Evolutionary conservation across 257 asterid species (phyloP), one percentile per base, ranked within the genome.

Genomic region (Plantago ovata): DNA sequence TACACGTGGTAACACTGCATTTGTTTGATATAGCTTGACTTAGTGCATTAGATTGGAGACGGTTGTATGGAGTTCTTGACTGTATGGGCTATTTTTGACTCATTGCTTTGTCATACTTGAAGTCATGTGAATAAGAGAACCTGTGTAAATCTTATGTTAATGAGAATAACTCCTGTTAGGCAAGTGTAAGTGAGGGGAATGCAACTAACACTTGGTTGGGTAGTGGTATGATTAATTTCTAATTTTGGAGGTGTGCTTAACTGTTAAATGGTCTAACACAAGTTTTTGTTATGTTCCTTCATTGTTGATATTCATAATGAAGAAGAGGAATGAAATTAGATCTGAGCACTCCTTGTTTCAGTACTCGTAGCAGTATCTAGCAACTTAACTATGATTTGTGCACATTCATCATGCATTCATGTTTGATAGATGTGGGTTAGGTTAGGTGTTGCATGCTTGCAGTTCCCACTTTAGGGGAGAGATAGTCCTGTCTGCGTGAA

Each of bases 21-120:
- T 28, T 7, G 1, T 46, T 15, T 11, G 47, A 33, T n/a, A 36
- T 38, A 33, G 13, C 23, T 13, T 4, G 8, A 33, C 24, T 53
- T 18, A 21, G 47, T n/a, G n/a, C 38, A n/a, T 42, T 43, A 53
- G 43, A 1, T 44, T 18, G 43, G 58, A 56, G 24, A 46, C 58
- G 47, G 45, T 36, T 19, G 44, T 16, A 1, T 36, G 3, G 16
- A 7, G 13, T 16, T 14, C 36, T 20, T 46, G 24, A 45, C 16
- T 56, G 15, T 40, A 38, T 42, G 20, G 6, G 41, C 56, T 24
- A 39, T 53, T 19, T 40, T 44, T 10, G 23, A 24, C 13, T 28
- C 62, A 12, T 12, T 19, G 50, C 21, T 62, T 24, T 24, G 38
- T 46, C 57, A 32, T n/a, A 56, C 28, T 44, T 54, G 47, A 21